Evolutionary conservation across 202 grass and related monocot species (phyloP).

Genomic region (Brachypodium distachyon): DNA sequence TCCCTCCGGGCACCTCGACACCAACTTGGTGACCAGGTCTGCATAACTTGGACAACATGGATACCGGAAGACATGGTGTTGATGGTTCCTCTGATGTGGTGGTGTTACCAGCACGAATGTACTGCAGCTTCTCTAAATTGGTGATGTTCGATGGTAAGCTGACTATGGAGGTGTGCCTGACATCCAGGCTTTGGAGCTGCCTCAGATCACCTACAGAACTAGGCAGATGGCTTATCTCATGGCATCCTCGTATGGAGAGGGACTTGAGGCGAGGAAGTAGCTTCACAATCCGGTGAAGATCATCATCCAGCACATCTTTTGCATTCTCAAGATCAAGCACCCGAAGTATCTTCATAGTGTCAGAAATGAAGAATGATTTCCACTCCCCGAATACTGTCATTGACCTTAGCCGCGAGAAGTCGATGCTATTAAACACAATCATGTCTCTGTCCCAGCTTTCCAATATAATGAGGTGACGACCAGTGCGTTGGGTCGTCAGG

Average conservation of each 20-base stretch:
- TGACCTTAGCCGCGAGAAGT: background rate
- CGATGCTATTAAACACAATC: background rate
- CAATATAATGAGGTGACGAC: constrained; percentile 8
- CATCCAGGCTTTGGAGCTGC: background rate
- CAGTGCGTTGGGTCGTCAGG: background rate
- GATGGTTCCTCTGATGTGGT: fast-evolving
- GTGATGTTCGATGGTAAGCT: fast-evolving
- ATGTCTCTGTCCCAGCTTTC: background rate
- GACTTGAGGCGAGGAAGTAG: background rate
- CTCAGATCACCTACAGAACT: background rate
- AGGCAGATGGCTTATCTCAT: fast-evolving
- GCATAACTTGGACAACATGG: fast-evolving
- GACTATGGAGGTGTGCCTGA: background rate
- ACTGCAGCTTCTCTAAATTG: background rate
- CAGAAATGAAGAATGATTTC: background rate
- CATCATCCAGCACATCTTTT: background rate
- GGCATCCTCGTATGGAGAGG: background rate
- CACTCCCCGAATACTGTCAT: background rate
- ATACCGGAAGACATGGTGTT: too few relatives aligned
- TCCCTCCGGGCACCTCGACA: background rate
- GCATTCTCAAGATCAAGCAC: constrained; percentile 33
- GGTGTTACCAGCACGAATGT: background rate
- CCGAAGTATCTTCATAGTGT: constrained; percentile 23
- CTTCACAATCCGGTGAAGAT: background rate
- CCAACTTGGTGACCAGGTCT: fast-evolving